These are phyloP conservation scores for Microthyrium microscopicum DNA, from an alignment of 2,329 filamentous ascomycete genomes.

Conservation along the genomic window DNA sequence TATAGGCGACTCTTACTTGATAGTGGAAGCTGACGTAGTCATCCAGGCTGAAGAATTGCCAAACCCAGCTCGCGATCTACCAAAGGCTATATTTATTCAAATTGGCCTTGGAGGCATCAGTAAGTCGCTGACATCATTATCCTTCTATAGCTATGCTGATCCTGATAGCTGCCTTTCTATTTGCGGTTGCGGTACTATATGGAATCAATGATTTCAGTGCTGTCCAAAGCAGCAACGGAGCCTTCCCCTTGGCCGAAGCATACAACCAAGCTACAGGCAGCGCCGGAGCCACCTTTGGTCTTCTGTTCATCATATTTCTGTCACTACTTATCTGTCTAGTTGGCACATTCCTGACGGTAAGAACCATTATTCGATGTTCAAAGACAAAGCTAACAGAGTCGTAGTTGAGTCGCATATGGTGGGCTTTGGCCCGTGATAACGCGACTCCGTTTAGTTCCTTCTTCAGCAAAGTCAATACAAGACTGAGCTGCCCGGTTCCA, in stretches of 20 bases:
- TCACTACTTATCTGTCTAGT: slow-evolving; percentile 33
- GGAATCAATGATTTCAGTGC: slow-evolving; percentile 7
- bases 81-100: slow-evolving; percentile 23
- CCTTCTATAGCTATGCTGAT: neutral
- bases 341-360: slow-evolving; percentile 35
- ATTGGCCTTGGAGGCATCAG: slow-evolving; percentile 19
- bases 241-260: slow-evolving; percentile 49
- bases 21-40: neutral
- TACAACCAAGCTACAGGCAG: slow-evolving; percentile 34
- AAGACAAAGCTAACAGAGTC: neutral
- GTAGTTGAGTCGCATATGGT: slow-evolving; percentile 22
- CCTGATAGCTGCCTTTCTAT: slow-evolving; percentile 16
- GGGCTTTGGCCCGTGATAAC: slow-evolving; percentile 41
- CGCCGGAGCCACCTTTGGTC: slow-evolving; percentile 14
- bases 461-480: slow-evolving; percentile 36
- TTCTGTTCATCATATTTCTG: slow-evolving; percentile 35
- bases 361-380: slow-evolving; percentile 9
- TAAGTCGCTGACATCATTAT: neutral
- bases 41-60: slow-evolving; percentile 35
- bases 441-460: slow-evolving; percentile 40
- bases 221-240: slow-evolving; percentile 31
- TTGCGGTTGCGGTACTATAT: slow-evolving; percentile 24
- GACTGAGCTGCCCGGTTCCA: slow-evolving; percentile 41
- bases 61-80: slow-evolving; percentile 21
- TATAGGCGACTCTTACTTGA: too few species aligned